These are phyloP conservation scores for Coemansia sp. DNA, from an alignment of 192 early-diverging fungal species.

Conservation along the genomic window DNA sequence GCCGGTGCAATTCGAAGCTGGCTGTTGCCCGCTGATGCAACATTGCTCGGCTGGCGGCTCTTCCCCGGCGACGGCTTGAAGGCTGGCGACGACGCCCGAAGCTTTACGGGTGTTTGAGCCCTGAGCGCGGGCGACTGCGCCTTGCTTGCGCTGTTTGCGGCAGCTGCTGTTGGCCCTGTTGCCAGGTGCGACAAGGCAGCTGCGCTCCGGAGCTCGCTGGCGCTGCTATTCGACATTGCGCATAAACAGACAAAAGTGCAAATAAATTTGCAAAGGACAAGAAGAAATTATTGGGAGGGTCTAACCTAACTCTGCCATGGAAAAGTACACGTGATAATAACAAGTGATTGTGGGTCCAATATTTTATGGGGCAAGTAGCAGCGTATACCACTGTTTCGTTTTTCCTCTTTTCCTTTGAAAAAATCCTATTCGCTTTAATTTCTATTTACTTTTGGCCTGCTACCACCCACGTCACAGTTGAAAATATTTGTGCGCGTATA, in stretches of 20 bases:
- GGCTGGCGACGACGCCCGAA: constrained; percentile 46
- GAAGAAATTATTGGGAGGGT: too few species aligned
- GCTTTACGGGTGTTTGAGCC: constrained; percentile 12
- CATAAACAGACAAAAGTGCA: neutral
- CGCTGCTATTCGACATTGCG: neutral
- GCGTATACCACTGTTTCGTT: too few species aligned
- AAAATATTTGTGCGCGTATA: neutral
- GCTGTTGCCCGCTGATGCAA: neutral
- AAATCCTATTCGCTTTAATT: too few species aligned
- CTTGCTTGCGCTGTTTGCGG: neutral
- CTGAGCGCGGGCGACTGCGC: constrained; percentile 4
- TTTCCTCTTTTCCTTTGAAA: too few species aligned
- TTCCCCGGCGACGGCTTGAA: constrained; percentile 33
- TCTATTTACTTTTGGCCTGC: neutral
- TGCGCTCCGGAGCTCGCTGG: neutral
- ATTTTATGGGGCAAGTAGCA: too few species aligned
- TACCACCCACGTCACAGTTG: too few species aligned
- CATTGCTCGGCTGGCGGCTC: neutral
- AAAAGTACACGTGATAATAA: too few species aligned
- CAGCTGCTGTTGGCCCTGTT: neutral
- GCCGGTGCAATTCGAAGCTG: constrained; percentile 25
- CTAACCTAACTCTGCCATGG: too few species aligned
- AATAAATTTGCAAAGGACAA: neutral
- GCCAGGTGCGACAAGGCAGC: neutral
- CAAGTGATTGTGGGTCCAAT: too few species aligned